Base-by-base conservation (phyloP, 768 basidiomycete species). In the Tricholomella constricta region DNA sequence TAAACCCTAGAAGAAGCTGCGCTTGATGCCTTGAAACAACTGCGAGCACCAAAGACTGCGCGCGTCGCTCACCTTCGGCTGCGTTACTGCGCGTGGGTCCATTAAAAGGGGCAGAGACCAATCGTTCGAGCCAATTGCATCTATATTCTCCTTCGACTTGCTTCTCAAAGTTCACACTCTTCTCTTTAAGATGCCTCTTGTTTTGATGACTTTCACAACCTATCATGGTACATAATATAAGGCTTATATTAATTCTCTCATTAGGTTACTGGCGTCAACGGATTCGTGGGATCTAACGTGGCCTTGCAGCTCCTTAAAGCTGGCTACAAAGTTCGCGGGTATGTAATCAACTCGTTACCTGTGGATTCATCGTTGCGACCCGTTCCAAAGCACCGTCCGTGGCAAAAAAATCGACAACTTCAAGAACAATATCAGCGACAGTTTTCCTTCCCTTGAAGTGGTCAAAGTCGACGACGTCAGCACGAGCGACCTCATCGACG, bases 401-500 rank as follows among this genome's bases (percentile, higher is more conserved):
- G 49, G 52, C 20, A 42, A 31, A 32, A 66, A 65, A 36, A 26
- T 62, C 3, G 51, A 60, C 11, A 23, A 20, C 19, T 50, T 65
- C 22, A 56, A 48, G 40, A 35, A 49, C 17, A 32, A 52, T n/a
- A 48, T 62, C n/a, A 43, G 49, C 7, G 32, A 56, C 25, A 55
- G 55, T 34, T 57, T 55, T 10, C 57, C 58, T 35, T 31, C 45
- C 7, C 52, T 68, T 38, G 63, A 66, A 43, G 53, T 65, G 5
- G 58, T 65, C 2, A 26, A 44, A 20, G 54, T 68, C 22, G 38
- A 57, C 25, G 63, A 68, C 50, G 50, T 68, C 29, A 45, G 48
- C 11, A 52, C 52, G 6, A 62, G 56, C n/a, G 57, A 65, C 25
- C 77, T 80, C 55, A 73, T 78, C 48, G 75, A 78, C 31, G 76